Conservation (phyloP, 208 protist genomes). For the Wallacemonas sp. region DNA sequence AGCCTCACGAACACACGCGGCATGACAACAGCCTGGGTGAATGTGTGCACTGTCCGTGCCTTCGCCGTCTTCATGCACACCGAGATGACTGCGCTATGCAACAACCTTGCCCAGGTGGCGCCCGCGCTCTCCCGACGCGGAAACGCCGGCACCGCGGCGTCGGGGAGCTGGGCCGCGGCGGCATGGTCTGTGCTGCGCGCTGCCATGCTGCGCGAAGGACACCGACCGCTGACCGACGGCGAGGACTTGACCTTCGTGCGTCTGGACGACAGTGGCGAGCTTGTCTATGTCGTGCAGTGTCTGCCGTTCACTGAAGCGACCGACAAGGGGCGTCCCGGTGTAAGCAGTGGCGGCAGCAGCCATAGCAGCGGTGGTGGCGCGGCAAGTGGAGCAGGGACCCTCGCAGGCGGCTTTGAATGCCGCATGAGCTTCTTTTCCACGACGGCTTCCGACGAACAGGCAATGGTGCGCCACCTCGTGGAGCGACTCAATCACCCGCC, state of each 20-base stretch:
- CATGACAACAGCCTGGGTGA: conserved; percentile 61
- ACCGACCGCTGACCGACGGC: conserved; percentile 35
- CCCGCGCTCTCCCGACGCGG: conserved; percentile 14
- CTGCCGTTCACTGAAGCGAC: conserved; percentile 41
- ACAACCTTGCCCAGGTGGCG: conserved; percentile 8
- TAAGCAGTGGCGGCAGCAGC: not conserved
- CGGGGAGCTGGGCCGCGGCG: conserved; percentile 16
- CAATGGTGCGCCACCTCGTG: not conserved
- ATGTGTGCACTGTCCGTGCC: conserved; percentile 46
- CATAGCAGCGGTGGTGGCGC: not conserved
- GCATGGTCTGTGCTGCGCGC: conserved; percentile 25
- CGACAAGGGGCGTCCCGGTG: not conserved
- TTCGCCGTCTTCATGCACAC: conserved; percentile 58
- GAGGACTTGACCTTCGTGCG: conserved; percentile 50
- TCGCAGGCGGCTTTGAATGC: conserved; percentile 70
- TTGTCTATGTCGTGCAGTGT: conserved; percentile 61
- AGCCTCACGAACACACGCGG: conserved; percentile 43
- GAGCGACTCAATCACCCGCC: not conserved
- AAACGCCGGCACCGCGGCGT: not conserved
- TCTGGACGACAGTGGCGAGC: conserved; percentile 7
- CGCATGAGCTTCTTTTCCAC: conserved; percentile 67
- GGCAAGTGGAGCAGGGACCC: not conserved
- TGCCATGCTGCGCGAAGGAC: conserved; percentile 32
- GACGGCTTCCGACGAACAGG: conserved; percentile 7
- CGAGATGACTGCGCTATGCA: conserved; percentile 13